Base-by-base conservation (phyloP, 331 rosid species). In the Quercus lobata region DNA sequence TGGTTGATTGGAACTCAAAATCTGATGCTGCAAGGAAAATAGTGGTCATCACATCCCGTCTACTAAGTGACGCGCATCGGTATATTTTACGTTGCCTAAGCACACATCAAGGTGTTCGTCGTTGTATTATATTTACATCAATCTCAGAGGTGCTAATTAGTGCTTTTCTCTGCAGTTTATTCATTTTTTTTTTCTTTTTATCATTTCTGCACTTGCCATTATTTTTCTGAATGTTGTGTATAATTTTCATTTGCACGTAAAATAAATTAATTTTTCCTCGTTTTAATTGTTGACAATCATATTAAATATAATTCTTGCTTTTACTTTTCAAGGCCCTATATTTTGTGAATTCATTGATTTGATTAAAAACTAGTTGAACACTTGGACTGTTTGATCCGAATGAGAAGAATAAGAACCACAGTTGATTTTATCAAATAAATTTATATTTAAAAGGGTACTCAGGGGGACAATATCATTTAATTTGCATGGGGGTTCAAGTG, bases 11-110 rank as follows among this genome's bases (percentile, higher is more conserved):
- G 91, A 90, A 86, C 88, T 86, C 86, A 9, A 56, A 66, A 71
- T 82, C 85, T 76, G 79, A 84, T 79, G 84, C 91, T 66, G 90
- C 81, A 4, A 81, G 74, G 73, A 92, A 94, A 83, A 72, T 92
- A 35, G 92, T 89, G 76, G 89, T 92, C 63, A 57, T 92, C 85
- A 87, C 97, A 74, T 91, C 97, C 19, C 85, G 91, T 78, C 88
- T 94, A 32, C 88, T 94, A 53, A 95, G 98, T 83, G 94, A 95
- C 72, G 93, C 97, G 68, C 98, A 92, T 87, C 97, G 98, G 77
- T 94, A 91, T 77, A 89, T 94, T 85, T 84, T 92, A 78, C 97
- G 97, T 62, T 94, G 98, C 83, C 87, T 94, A 79, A 84, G 89
- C 79, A 78, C 92, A 29, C 98, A 91, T 87, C 95, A 77, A 86